Evolutionary conservation across 2,329 filamentous ascomycete genomes (phyloP).

Genomic region (Paracamarosporium sp.): DNA sequence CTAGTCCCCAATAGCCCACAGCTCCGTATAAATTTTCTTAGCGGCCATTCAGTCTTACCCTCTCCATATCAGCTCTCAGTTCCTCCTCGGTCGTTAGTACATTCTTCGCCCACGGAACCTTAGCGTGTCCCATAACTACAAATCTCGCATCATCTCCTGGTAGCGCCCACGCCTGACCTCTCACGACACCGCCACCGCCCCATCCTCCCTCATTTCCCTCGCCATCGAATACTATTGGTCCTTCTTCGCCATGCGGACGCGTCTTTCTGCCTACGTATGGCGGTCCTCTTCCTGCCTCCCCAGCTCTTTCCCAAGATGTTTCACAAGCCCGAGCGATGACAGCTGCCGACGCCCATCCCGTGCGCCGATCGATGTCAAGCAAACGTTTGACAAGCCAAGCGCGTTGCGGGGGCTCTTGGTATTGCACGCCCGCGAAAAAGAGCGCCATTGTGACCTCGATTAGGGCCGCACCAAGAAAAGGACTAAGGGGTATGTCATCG

Average conservation of each 20-base stretch:
- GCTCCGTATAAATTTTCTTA: background rate
- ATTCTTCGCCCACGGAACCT: constrained; percentile 78
- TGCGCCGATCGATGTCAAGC: constrained; percentile 76
- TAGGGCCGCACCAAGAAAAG: constrained; percentile 78
- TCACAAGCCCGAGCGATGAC: constrained; percentile 87
- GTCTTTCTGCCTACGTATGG: constrained; percentile 60
- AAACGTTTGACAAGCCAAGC: constrained; percentile 78
- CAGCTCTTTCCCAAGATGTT: constrained; percentile 79
- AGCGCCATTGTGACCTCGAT: constrained; percentile 83
- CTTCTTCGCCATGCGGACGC: constrained; percentile 25
- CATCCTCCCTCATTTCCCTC: constrained; percentile 17
- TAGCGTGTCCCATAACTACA: constrained; percentile 49
- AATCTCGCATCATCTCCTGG: background rate
- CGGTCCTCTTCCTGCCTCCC: constrained; percentile 75
- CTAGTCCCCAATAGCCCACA: background rate
- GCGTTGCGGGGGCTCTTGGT: constrained; percentile 73
- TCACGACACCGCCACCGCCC: constrained; percentile 15
- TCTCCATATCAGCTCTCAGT: constrained; percentile 52
- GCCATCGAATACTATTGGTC: constrained; percentile 28
- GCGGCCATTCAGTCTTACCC: constrained; percentile 16
- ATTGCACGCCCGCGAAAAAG: constrained; percentile 88
- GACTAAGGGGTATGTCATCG: constrained; percentile 67
- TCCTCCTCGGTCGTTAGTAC: constrained; percentile 80
- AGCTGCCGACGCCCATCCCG: constrained; percentile 84
- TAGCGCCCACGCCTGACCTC: background rate